A percentile compares a stretch with the other conserved stretches of the same genome.
These are phyloP conservation scores for Oidium heveae DNA, from an alignment of 2,329 filamentous ascomycete genomes.

Conservation along the genomic window DNA sequence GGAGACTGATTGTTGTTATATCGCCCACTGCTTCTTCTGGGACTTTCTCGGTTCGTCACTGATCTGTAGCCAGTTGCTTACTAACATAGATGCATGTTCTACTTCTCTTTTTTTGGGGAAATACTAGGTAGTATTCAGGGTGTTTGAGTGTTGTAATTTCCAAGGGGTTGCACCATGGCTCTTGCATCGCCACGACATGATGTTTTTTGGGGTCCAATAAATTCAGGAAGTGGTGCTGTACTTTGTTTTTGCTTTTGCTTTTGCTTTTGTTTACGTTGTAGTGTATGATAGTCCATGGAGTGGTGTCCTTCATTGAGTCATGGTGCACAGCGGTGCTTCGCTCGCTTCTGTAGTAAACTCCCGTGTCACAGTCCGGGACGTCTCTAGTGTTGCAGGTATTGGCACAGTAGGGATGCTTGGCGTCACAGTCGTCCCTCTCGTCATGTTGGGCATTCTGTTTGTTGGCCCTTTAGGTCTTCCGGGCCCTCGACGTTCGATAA, in stretches of 20 bases:
- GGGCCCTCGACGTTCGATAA: too few species aligned
- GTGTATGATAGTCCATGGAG: not conserved
- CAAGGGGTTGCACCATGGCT: not conserved
- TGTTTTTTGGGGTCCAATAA: not conserved
- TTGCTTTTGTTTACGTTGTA: not conserved
- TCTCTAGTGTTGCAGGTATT: not conserved
- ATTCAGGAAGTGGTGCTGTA: not conserved
- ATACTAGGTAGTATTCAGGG: not conserved
- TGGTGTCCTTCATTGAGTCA: not conserved
- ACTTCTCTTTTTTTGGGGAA: not conserved
- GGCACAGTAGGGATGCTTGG: not conserved
- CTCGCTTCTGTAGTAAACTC: not conserved
- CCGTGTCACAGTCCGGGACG: not conserved
- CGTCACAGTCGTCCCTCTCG: not conserved
- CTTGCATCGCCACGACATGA: not conserved
- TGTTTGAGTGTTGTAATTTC: not conserved
- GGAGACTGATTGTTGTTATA: not conserved
- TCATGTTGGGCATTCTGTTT: not conserved
- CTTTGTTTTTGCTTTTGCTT: not conserved
- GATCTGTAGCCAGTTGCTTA: not conserved
- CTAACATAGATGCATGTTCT: not conserved
- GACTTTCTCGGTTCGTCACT: not conserved
- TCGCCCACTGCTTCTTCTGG: not conserved
- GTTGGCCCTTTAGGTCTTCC: not conserved
- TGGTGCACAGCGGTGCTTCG: too few species aligned